Conservation (phyloP, 2,329 filamentous ascomycete species). For the Monosporascus sp. region DNA sequence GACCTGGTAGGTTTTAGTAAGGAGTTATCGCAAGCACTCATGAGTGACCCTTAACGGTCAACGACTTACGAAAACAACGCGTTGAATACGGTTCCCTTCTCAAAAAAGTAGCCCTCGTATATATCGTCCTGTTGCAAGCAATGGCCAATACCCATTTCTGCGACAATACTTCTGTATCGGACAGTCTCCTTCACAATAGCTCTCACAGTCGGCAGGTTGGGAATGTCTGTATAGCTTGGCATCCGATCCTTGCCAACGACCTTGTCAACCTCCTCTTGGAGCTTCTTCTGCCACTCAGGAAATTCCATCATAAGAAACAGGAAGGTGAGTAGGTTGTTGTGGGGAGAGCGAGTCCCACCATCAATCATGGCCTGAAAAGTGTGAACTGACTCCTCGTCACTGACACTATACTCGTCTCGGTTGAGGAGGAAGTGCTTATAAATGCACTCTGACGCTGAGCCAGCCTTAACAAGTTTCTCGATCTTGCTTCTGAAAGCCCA, state of each 20-base stretch:
- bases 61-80: no score
- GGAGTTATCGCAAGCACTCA: no score
- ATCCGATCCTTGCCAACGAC: conserved; percentile 13
- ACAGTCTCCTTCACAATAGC: conserved; percentile 3
- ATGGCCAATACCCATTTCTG: conserved; percentile 8
- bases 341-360: conserved; percentile 1
- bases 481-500: not conserved
- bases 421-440: conserved; percentile 1
- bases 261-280: conserved; percentile 4
- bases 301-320: conserved; percentile 6
- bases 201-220: conserved; percentile 1
- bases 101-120: conserved; percentile 9
- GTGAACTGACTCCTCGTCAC: not conserved
- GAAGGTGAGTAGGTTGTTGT: conserved; percentile 1
- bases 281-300: conserved; percentile 1
- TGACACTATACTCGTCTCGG: not conserved
- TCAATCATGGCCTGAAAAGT: conserved; percentile 1
- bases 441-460: not conserved
- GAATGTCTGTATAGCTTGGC: conserved; percentile 1
- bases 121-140: conserved; percentile 8
- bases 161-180: conserved; percentile 6
- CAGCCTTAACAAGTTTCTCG: not conserved
- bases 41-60: no score
- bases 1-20: no score
- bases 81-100: no score